Conservation (phyloP, 768 basidiomycete species). For the Xanthoconium stramineum region DNA sequence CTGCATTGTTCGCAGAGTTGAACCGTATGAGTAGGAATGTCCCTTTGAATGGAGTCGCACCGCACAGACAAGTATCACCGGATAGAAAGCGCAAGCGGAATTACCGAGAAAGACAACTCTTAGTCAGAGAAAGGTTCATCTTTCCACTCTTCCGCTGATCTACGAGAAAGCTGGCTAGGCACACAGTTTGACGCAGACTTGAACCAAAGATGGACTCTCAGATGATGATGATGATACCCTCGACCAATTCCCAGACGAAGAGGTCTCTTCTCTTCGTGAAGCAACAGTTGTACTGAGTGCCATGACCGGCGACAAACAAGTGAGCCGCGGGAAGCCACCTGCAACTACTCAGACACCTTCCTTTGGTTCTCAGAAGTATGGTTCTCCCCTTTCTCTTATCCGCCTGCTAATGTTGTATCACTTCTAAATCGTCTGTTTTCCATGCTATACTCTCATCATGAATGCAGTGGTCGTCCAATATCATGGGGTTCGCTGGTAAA, state of each 20-base stretch:
- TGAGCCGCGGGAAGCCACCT: slow-evolving; percentile 76
- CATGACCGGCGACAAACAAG: slow-evolving; percentile 76
- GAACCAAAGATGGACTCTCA: slow-evolving; percentile 69
- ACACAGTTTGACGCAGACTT: slow-evolving; percentile 86
- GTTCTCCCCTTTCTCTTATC: too few relatives aligned
- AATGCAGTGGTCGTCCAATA: too few relatives aligned
- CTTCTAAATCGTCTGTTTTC: too few relatives aligned
- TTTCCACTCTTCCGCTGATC: neutral
- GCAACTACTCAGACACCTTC: slow-evolving; percentile 76
- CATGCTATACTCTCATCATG: too few relatives aligned
- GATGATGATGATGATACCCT: slow-evolving; percentile 77
- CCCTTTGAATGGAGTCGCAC: slow-evolving; percentile 23
- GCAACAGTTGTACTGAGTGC: slow-evolving; percentile 70
- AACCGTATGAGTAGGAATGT: slow-evolving; percentile 46
- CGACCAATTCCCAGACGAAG: slow-evolving; percentile 86
- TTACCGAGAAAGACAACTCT: slow-evolving; percentile 65
- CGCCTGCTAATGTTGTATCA: neutral
- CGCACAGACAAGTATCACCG: slow-evolving; percentile 48
- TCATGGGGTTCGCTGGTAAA: too few relatives aligned
- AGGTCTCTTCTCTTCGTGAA: slow-evolving; percentile 85
- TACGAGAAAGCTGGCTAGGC: slow-evolving; percentile 79
- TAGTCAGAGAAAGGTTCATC: slow-evolving; percentile 74
- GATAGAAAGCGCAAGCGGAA: slow-evolving; percentile 58
- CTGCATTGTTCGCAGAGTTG: slow-evolving; percentile 33
- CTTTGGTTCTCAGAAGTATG: slow-evolving; percentile 95